These are phyloP conservation scores for Linderniella brevidens DNA, from an alignment of 257 asterid genomes.

Conservation along the genomic window DNA sequence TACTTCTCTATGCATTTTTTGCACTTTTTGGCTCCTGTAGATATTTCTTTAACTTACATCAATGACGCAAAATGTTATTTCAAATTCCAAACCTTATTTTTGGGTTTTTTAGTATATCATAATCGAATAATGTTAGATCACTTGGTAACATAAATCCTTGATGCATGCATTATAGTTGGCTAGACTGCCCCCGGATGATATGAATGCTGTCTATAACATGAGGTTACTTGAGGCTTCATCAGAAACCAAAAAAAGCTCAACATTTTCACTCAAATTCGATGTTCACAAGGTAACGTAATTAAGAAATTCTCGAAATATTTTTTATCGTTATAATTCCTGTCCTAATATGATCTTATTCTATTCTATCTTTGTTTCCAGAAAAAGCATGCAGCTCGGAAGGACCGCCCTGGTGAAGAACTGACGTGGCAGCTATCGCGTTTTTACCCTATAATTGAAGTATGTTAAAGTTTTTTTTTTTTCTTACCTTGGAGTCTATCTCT, in stretches of 20 bases:
- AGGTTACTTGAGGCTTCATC: conserved; percentile 71
- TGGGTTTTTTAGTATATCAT: too few species aligned
- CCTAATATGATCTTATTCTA: conserved; percentile 6
- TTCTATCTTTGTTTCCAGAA: conserved; percentile 33
- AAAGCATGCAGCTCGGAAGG: conserved; percentile 81
- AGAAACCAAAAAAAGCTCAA: conserved; percentile 56
- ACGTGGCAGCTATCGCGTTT: conserved; percentile 88
- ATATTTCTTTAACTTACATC: too few species aligned
- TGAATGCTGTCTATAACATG: conserved; percentile 89
- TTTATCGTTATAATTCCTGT: conserved; percentile 8
- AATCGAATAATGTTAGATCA: too few species aligned
- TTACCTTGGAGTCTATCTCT: background rate
- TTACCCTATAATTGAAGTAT: conserved; percentile 94
- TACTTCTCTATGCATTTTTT: too few species aligned
- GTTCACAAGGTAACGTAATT: conserved; percentile 93
- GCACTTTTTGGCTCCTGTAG: too few species aligned
- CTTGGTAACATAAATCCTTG: conserved; percentile 9
- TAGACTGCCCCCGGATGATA: conserved; percentile 61
- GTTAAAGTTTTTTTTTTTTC: background rate
- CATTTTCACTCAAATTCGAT: conserved; percentile 83
- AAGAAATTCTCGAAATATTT: conserved; percentile 6
- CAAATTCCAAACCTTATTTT: too few species aligned
- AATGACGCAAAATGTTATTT: too few species aligned
- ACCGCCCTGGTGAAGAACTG: conserved; percentile 66
- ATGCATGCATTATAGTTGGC: conserved; percentile 48